phyloP scores from a whole-genome alignment of 2,329 filamentous ascomycete species.

The Ceratocystis lukuohia region DNA sequence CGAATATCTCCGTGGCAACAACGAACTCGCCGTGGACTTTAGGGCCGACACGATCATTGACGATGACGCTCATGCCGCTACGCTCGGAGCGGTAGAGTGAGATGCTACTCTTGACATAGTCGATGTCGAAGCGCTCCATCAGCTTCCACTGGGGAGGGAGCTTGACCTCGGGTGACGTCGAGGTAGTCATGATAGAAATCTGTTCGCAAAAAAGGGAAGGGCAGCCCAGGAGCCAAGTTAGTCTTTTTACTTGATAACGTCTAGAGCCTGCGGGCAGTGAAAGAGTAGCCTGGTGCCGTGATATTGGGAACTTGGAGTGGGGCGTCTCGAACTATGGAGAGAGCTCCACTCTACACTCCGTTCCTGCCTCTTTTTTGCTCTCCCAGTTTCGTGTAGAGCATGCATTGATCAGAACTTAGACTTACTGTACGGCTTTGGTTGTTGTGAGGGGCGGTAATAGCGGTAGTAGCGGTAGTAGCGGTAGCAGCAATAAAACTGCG shows the following conservation, averaged over 20 bases:
- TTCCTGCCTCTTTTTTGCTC: background rate
- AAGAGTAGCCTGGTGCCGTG: background rate
- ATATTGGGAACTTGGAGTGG: background rate
- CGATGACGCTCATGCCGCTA: constrained; percentile 87
- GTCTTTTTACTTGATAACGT: background rate
- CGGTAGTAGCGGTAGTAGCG: background rate
- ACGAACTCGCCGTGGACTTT: constrained; percentile 93
- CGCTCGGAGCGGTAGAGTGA: constrained; percentile 92
- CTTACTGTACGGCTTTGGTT: background rate
- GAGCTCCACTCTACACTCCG: constrained; percentile 6
- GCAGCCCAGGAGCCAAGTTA: background rate
- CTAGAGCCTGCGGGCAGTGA: background rate
- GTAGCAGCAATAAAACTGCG: background rate
- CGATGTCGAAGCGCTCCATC: constrained; percentile 74
- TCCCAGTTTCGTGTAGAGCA: background rate
- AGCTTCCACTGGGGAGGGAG: constrained; percentile 19
- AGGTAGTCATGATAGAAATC: constrained; percentile 13
- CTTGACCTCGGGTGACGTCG: constrained; percentile 12
- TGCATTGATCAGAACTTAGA: background rate
- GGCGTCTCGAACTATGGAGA: background rate
- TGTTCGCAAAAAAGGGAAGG: background rate
- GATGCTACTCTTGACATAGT: constrained; percentile 79
- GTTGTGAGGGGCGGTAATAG: too few species aligned
- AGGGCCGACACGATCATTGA: constrained; percentile 85
- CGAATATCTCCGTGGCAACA: constrained; percentile 90